Evolutionary conservation across 768 basidiomycete genomes (phyloP).

Genomic region (Collybia sp.): DNA sequence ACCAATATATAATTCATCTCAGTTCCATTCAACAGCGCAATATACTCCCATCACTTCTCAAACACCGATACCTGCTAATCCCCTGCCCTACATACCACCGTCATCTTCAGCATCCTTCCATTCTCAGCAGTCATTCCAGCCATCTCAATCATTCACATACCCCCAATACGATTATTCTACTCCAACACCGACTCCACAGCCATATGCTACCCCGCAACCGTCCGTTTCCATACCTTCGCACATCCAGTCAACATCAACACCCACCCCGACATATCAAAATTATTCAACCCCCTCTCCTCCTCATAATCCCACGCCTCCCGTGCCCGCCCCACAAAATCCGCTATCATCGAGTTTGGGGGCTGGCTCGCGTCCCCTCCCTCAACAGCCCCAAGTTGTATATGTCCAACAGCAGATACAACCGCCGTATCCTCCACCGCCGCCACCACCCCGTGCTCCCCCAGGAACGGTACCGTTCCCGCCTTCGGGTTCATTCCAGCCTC

Average conservation of each 20-base stretch:
- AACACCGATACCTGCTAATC: slow-evolving; percentile 13
- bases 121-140: slow-evolving; percentile 17
- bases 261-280: slow-evolving; percentile 26
- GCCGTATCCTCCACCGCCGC: slow-evolving; percentile 23
- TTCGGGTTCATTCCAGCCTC: slow-evolving; percentile 22
- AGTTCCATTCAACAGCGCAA: slow-evolving; percentile 24
- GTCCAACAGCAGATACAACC: slow-evolving; percentile 23
- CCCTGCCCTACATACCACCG: slow-evolving; percentile 15
- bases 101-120: slow-evolving; percentile 32
- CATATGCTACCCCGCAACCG: slow-evolving; percentile 27
- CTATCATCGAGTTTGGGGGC: slow-evolving; percentile 23
- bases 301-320: slow-evolving; percentile 26
- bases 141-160: slow-evolving; percentile 17
- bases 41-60: slow-evolving; percentile 26
- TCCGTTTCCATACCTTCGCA: slow-evolving; percentile 17
- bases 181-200: slow-evolving; percentile 32
- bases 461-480: slow-evolving; percentile 16
- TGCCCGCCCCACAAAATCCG: slow-evolving; percentile 22
- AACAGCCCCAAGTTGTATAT: slow-evolving; percentile 37
- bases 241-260: slow-evolving; percentile 24
- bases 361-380: slow-evolving; percentile 39
- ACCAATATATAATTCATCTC: slow-evolving; percentile 26
- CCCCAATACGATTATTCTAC: slow-evolving; percentile 29
- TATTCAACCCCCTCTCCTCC: slow-evolving; percentile 27
- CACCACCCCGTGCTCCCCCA: slow-evolving; percentile 14